These are phyloP conservation scores for Fomitiporia mediterranea DNA, from an alignment of 1,284 basidiomycete species.

Conservation along the genomic window DNA sequence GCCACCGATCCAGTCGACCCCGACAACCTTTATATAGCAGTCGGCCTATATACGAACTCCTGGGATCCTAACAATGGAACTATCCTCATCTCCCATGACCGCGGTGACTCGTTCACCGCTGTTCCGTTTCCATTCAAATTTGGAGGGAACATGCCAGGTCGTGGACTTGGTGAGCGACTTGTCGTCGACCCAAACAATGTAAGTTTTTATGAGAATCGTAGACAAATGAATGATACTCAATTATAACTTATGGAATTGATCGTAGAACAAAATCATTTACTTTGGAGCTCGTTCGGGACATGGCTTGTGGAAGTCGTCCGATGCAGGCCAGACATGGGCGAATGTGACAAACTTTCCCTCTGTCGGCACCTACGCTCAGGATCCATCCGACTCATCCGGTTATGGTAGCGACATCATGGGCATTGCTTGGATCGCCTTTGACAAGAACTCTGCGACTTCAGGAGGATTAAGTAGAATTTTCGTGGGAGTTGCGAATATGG, in stretches of 20 bases:
- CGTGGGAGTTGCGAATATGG: slow-evolving; percentile 26
- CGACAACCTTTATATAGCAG: slow-evolving; percentile 23
- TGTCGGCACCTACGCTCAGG: slow-evolving; percentile 19
- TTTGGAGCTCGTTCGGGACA: slow-evolving; percentile 28
- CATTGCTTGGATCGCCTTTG: slow-evolving; percentile 25
- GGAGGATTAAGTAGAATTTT: slow-evolving; percentile 26
- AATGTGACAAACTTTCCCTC: slow-evolving; percentile 20
- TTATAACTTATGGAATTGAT: not conserved
- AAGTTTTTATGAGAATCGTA: too few species aligned
- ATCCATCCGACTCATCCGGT: slow-evolving; percentile 18
- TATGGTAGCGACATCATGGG: slow-evolving; percentile 23
- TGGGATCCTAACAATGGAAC: slow-evolving; percentile 27
- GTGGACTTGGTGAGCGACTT: slow-evolving; percentile 23
- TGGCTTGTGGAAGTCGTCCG: slow-evolving; percentile 26
- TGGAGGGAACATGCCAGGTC: slow-evolving; percentile 29
- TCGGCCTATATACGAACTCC: slow-evolving; percentile 27
- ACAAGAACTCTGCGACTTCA: slow-evolving; percentile 18
- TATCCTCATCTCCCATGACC: slow-evolving; percentile 22
- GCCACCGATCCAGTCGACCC: slow-evolving; percentile 25
- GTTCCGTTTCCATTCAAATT: slow-evolving; percentile 25
- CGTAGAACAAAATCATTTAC: slow-evolving; percentile 23
- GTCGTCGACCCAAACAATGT: slow-evolving; percentile 19
- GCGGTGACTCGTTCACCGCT: slow-evolving; percentile 22
- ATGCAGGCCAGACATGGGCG: slow-evolving; percentile 21
- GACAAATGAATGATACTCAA: not conserved